Conservation (phyloP, 345 rosid genomes). For the Viola odorata region DNA sequence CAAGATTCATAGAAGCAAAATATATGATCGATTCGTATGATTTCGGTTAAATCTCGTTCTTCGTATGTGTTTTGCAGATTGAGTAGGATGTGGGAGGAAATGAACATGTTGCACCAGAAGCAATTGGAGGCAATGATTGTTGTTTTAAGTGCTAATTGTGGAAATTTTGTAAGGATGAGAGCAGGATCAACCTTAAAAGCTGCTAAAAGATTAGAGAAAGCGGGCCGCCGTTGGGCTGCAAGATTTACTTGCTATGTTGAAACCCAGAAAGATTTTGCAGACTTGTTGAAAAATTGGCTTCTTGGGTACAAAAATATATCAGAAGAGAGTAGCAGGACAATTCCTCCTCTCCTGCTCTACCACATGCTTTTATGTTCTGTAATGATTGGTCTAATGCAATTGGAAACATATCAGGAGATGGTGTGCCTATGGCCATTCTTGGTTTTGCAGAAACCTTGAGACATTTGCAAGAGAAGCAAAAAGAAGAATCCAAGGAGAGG, state of each 20-base stretch:
- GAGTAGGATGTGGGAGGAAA: neutral
- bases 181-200: neutral
- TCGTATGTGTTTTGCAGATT: neutral
- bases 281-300: constrained; percentile 36
- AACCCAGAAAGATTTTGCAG: constrained; percentile 25
- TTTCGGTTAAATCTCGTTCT: neutral
- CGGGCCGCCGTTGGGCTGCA: constrained; percentile 12
- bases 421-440: constrained; percentile 24
- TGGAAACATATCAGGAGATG: constrained; percentile 19
- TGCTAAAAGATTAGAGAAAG: neutral
- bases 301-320: constrained; percentile 19
- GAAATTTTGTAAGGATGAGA: neutral
- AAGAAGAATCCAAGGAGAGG: constrained; percentile 27
- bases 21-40: neutral
- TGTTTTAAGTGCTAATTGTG: neutral
- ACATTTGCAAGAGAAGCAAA: constrained; percentile 27
- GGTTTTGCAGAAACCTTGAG: constrained; percentile 22
- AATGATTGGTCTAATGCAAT: constrained; percentile 29
- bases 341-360: constrained; percentile 18
- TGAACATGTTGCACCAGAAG: neutral
- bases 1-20: neutral
- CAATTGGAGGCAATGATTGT: neutral
- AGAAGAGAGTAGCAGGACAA: constrained; percentile 13
- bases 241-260: constrained; percentile 25
- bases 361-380: constrained; percentile 23